These are phyloP conservation scores for Pythium apleroticum DNA, from an alignment of 352 stramenopile genomes.

Conservation along the genomic window DNA sequence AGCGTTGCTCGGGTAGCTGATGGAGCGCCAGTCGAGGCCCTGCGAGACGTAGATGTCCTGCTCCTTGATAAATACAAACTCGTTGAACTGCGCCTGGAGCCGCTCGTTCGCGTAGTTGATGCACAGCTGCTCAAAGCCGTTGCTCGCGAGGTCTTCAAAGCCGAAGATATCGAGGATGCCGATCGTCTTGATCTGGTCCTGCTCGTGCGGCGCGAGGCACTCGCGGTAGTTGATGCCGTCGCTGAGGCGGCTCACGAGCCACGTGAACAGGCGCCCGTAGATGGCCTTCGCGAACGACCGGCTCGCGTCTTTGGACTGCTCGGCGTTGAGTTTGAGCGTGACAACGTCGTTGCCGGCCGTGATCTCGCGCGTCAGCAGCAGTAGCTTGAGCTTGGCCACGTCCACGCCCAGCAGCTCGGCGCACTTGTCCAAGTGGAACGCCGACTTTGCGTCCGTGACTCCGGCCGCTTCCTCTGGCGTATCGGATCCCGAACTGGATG, in stretches of 20 bases:
- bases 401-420: conserved; percentile 88
- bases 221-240: conserved; percentile 80
- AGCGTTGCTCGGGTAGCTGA: conserved; percentile 78
- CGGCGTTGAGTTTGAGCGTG: conserved; percentile 66
- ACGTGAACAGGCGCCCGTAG: conserved; percentile 96
- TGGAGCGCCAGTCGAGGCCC: conserved; percentile 84
- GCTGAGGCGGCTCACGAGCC: conserved; percentile 88
- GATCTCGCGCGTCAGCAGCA: conserved; percentile 91
- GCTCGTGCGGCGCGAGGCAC: conserved; percentile 35
- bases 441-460: conserved; percentile 34
- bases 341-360: conserved; percentile 91
- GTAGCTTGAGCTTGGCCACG: conserved; percentile 72
- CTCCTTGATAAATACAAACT: conserved; percentile 87
- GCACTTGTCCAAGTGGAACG: conserved; percentile 73
- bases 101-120: conserved; percentile 89
- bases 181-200: conserved; percentile 64
- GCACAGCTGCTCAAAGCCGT: conserved; percentile 86
- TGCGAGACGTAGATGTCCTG: conserved; percentile 83
- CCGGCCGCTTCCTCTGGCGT: conserved; percentile 49
- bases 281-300: conserved; percentile 96
- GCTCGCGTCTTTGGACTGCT: conserved; percentile 86
- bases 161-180: conserved; percentile 90
- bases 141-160: conserved; percentile 81
- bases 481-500: conserved; percentile 7
- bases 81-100: conserved; percentile 87